Conservation (phyloP, 2,329 filamentous ascomycete species). For the Aureobasidium pullulans region DNA sequence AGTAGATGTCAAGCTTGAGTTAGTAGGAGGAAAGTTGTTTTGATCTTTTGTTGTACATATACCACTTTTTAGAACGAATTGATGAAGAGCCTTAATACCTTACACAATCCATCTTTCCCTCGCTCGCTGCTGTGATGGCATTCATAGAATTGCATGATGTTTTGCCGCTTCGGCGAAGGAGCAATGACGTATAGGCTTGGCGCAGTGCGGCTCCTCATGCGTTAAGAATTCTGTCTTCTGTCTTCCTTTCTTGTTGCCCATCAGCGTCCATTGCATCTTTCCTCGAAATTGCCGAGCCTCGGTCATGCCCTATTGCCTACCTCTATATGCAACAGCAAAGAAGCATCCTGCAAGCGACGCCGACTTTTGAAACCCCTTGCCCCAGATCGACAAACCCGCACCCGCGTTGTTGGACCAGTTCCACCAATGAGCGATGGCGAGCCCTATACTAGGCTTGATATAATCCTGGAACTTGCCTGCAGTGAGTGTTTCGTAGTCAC, state of each 20-base stretch:
- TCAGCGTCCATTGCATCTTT: too few species aligned
- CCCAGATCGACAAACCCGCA: slow-evolving; percentile 2
- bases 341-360: not conserved
- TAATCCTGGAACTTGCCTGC: not conserved
- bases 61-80: slow-evolving; percentile 6
- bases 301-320: too few species aligned
- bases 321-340: too few species aligned
- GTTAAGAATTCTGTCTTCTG: too few species aligned
- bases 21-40: not conserved
- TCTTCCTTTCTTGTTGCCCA: too few species aligned
- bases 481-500: not conserved
- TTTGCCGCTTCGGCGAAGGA: too few species aligned
- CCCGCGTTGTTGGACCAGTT: not conserved
- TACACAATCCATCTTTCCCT: too few species aligned
- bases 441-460: not conserved
- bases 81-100: not conserved
- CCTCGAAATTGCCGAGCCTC: too few species aligned
- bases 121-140: too few species aligned
- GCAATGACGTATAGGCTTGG: too few species aligned
- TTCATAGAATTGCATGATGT: too few species aligned
- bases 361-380: not conserved
- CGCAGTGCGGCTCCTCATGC: too few species aligned
- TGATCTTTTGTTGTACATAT: slow-evolving; percentile 3
- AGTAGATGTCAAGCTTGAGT: slow-evolving; percentile 19
- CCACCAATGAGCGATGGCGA: not conserved